Evolutionary conservation across 495 filamentous ascomycete species (phyloP), one percentile per base, ranked within the genome.

Genomic region (Penicillium robsamsonii): DNA sequence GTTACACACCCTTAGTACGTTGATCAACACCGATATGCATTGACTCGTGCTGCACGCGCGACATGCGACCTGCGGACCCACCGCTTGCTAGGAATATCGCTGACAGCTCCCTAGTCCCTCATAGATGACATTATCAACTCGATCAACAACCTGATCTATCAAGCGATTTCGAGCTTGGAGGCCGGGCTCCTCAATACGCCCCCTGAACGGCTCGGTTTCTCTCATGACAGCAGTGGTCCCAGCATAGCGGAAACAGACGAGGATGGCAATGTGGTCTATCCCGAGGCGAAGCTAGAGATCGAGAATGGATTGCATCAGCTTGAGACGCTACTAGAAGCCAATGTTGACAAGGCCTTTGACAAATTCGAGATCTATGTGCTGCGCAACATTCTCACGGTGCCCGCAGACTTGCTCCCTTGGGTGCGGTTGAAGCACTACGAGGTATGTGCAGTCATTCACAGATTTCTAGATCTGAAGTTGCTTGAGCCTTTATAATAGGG

Each of bases 121-220:
- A 86, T 98, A 68, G 94, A 98, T 80, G 94, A 97, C 68, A 89
- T 98, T 58, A 96, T 97, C 75, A 97, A 98, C 78, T 86, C 86
- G 56, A 84, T 96, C 64, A 97, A 97, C 77, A 87, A 89, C 53
- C 78, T 97, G 63, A 85, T 91, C 63, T 93, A 92, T 71, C 84
- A 84, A 64, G 90, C 90, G 50, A 85, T 96, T 59, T 87, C 88
- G 57, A 86, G 84, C 57, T 81, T 97, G 58, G 94, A 98, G 70
- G 79, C 81, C 48, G 90, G 88, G 7, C 83, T 97, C 20, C 74
- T 91, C 37, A 78, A 79, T 44, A 85, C 87, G 8, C 81, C 87
- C 0, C 89, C 92, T 1, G 74, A 83, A 18, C 73, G 79, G 11
- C 83, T 98, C 49, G 94, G 94, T 11, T 97, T 96, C 76, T 62